Evolutionary conservation across 2,329 filamentous ascomycete species (phyloP).

Genomic region (Ceratocystis cacaofunesta): DNA sequence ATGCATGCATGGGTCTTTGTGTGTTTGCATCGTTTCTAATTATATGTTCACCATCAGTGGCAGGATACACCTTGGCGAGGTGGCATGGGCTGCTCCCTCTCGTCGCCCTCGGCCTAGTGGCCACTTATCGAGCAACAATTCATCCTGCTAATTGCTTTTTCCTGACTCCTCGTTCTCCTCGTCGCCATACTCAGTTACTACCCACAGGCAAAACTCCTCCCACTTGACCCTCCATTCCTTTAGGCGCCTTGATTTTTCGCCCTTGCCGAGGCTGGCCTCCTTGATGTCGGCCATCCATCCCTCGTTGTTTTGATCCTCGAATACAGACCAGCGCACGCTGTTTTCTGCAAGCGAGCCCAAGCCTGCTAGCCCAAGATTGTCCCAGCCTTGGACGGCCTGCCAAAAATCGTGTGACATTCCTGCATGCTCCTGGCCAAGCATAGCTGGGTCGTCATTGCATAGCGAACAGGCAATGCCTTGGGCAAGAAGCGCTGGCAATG

Average conservation of each 20-base stretch:
- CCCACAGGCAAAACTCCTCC: constrained; percentile 83
- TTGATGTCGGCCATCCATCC: constrained; percentile 61
- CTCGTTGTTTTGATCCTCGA: constrained; percentile 59
- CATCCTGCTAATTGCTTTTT: too few species aligned
- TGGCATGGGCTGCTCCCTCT: too few species aligned
- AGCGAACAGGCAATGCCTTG: constrained; percentile 72
- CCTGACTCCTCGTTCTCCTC: neutral
- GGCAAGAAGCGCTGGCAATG: constrained; percentile 69
- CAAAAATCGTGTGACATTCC: constrained; percentile 89
- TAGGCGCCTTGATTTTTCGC: constrained; percentile 56
- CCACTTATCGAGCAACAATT: too few species aligned
- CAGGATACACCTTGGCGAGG: too few species aligned
- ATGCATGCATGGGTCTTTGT: neutral
- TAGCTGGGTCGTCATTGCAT: constrained; percentile 81
- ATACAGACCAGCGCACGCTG: constrained; percentile 76
- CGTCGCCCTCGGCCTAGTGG: too few species aligned
- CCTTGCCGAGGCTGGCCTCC: constrained; percentile 55
- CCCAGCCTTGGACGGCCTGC: constrained; percentile 82
- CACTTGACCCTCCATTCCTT: constrained; percentile 68
- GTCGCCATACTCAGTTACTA: constrained; percentile 59
- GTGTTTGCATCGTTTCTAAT: neutral
- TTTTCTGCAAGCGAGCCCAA: constrained; percentile 82
- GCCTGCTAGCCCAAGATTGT: constrained; percentile 77
- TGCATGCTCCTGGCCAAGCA: constrained; percentile 67
- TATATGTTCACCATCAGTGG: too few species aligned